Evolutionary conservation across 306 rosid genomes (phyloP), one percentile per base, ranked within the genome.

Genomic region (Cotoneaster glaucophyllus): DNA sequence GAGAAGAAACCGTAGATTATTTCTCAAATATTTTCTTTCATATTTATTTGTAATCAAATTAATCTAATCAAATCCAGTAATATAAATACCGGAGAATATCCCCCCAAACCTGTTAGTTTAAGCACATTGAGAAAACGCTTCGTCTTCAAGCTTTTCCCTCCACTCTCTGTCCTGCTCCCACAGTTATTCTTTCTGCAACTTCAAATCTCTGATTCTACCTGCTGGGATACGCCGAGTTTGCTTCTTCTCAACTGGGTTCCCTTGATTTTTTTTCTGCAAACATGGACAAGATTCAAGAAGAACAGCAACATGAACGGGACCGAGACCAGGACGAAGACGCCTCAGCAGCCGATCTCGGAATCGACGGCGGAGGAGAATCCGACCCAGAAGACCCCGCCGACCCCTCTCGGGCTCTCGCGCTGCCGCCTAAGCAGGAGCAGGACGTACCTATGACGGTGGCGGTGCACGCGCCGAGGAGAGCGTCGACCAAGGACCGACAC

Each of bases 401-500:
- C 24, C 62, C 57, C 34, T 12, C 71, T 1, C 43, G 59, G 31
- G 31, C 67, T 10, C 70, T 75, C 32, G 70, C 61, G 29, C 81
- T 75, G 3, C 78, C 82, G 6, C 88, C 83, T 0, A 91, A 93
- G 69, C 77, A 80, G 31, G 96, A 92, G 77, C 89, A 79, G 9
- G 87, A 76, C 1, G 54, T 84, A 8, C 83, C 62, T 43, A 63
- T 82, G 54, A 79, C 79, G 29, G 18, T 79, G 17, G 63, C 81
- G 8, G 74, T 37, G 22, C 71, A 39, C 6, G 74, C 72, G 4
- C 76, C 79, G 43, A 93, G 85, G 74, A 76, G 90, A 31, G 74
- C 91, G 7, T 90, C 90, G 8, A 87, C 93, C 1, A 93, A 90
- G 43, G 98, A 93, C 83, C 90, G 95, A 1, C 98, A 93, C 80